Base-by-base conservation (phyloP, 1,284 basidiomycete genomes). In the Naganishia liquefaciens region DNA sequence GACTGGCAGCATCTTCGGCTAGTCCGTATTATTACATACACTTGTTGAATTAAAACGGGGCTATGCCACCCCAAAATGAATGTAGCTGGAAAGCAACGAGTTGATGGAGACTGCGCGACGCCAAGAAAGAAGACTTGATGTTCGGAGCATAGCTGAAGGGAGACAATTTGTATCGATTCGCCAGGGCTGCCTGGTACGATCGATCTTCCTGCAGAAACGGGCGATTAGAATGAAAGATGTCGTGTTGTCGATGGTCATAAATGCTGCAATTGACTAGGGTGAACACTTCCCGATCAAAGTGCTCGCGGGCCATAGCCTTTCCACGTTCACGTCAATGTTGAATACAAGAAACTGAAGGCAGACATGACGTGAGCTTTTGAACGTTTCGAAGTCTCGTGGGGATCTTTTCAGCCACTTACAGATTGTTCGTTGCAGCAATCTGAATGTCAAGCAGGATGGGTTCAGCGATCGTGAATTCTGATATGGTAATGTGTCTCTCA, bases 341-440 rank as follows among this genome's bases (percentile, higher is more conserved):
- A 66, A 40, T 66, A 66, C 64, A 66, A 62, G 64, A 66, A 66
- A 49, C 64, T 66, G 39, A 10, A 23, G 39, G 40, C 2, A 43
- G 28, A 28, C 17, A n/a, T 11, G 17, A 21, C 13, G n/a, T 39
- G 50, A 30, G 19, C 13, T 21, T 23, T 25, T 30, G n/a, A 17
- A 15, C 42, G n/a, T n/a, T n/a, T 40, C 6, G 17, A 40, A 17
- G 17, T 19, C 53, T 17, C n/a, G 21, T 5, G 13, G 17, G 13
- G 25, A 11, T n/a, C 17, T 42, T 17, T 15, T 17, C 2, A 17
- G 30, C 46, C 23, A 72, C 75, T 83, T 88, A 93, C 81, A 94
- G 79, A 79, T 95, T 94, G 84, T 95, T 94, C 71, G 92, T 94
- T 50, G 92, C 92, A 57, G 91, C 92, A 76, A 95, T 94, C 89